These are phyloP conservation scores for Rubia occidens DNA, from an alignment of 305 asterid genomes.

Conservation along the genomic window DNA sequence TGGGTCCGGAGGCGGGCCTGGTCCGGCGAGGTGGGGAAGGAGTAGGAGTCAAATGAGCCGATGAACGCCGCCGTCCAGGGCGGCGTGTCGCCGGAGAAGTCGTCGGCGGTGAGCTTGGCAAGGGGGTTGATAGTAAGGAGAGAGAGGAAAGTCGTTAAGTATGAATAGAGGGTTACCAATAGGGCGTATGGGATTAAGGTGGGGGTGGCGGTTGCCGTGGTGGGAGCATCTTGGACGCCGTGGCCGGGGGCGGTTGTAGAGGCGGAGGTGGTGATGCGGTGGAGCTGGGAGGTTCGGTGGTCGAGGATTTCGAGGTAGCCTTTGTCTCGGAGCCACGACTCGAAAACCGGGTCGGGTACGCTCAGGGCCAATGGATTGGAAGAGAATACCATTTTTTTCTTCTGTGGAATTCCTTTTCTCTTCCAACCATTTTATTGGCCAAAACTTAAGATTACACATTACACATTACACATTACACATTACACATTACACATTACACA, in stretches of 20 bases:
- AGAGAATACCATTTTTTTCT: constrained; percentile 45
- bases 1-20: constrained; percentile 85
- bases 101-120: constrained; percentile 59
- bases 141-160: constrained; percentile 53
- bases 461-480: too few relatives aligned
- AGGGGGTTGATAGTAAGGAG: constrained; percentile 70
- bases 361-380: constrained; percentile 83
- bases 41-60: constrained; percentile 58
- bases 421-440: not conserved
- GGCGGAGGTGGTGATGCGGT: constrained; percentile 56
- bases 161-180: constrained; percentile 32
- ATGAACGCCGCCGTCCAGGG: constrained; percentile 66
- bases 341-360: constrained; percentile 82
- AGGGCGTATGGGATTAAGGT: constrained; percentile 26
- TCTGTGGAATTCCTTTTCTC: not conserved
- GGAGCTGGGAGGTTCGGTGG: constrained; percentile 83
- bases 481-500: too few relatives aligned
- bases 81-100: constrained; percentile 65
- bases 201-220: constrained; percentile 6
- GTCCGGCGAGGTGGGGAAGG: constrained; percentile 71
- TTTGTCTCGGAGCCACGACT: constrained; percentile 89
- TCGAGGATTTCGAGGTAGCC: constrained; percentile 86
- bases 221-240: not conserved
- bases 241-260: constrained; percentile 17
- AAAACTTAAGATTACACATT: too few relatives aligned